Evolutionary conservation across 371 early-diverging fungal genomes (phyloP).

Genomic region (Zychaea mexicana): DNA sequence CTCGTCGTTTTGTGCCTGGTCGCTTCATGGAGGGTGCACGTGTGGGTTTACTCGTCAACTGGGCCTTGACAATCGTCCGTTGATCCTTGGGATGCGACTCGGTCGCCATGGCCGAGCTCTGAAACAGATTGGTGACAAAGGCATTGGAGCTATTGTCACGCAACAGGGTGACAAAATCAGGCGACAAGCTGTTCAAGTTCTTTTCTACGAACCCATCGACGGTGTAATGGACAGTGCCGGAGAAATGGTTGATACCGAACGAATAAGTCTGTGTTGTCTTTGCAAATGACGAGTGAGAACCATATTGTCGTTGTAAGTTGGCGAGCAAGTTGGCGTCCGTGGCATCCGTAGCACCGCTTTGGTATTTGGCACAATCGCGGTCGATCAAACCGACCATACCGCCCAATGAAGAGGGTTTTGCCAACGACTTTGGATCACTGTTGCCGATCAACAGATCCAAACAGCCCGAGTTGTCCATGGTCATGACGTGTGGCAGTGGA

Average conservation of each 20-base stretch:
- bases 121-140: slow-evolving; percentile 84
- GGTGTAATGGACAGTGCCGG: slow-evolving; percentile 71
- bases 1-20: slow-evolving; percentile 33
- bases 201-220: slow-evolving; percentile 70
- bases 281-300: slow-evolving; percentile 36
- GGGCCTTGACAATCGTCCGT: slow-evolving; percentile 44
- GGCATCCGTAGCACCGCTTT: slow-evolving; percentile 48
- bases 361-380: slow-evolving; percentile 42
- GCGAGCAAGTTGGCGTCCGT: slow-evolving; percentile 57
- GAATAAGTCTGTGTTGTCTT: slow-evolving; percentile 39
- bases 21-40: slow-evolving; percentile 73
- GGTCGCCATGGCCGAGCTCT: slow-evolving; percentile 76
- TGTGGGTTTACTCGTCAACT: slow-evolving; percentile 67
- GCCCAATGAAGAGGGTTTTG: slow-evolving; percentile 26
- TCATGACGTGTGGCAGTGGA: slow-evolving; percentile 51
- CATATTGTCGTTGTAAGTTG: slow-evolving; percentile 33
- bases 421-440: slow-evolving; percentile 8
- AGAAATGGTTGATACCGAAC: slow-evolving; percentile 81
- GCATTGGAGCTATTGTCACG: slow-evolving; percentile 69
- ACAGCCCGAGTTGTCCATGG: slow-evolving; percentile 53
- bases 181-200: slow-evolving; percentile 73
- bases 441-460: slow-evolving; percentile 54
- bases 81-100: slow-evolving; percentile 83
- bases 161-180: slow-evolving; percentile 85
- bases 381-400: slow-evolving; percentile 68